Percentiles rank a stretch among this genome's conserved stretches.
These are phyloP conservation scores for Thamnidium elegans DNA, from an alignment of 192 early-diverging fungal species.

Conservation along the genomic window DNA sequence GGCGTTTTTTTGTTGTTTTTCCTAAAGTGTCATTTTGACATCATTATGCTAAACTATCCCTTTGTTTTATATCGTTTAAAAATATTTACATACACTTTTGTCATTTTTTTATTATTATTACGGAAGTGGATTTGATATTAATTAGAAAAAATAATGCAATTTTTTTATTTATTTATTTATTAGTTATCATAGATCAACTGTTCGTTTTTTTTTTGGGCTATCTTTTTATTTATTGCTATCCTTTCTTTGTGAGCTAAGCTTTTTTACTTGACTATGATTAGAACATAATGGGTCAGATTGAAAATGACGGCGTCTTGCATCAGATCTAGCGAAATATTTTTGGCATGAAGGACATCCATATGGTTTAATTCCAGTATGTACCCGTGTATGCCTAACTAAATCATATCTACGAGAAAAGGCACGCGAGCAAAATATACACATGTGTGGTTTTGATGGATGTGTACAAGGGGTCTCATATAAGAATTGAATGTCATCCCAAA, in stretches of 20 bases:
- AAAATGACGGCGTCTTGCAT: conserved; percentile 66
- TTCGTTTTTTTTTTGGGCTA: not conserved
- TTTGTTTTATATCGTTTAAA: too few species aligned
- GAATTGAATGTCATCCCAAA: conserved; percentile 6
- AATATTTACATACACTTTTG: too few species aligned
- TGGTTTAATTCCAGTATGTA: conserved; percentile 57
- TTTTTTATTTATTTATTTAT: too few species aligned
- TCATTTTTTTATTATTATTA: too few species aligned
- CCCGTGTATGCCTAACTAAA: conserved; percentile 59
- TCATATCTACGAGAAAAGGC: conserved; percentile 74
- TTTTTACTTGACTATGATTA: not conserved
- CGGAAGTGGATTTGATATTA: too few species aligned
- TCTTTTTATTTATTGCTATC: not conserved
- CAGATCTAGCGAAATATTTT: conserved; percentile 65
- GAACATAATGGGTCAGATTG: conserved; percentile 11
- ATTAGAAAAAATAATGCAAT: too few species aligned
- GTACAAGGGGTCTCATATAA: not conserved
- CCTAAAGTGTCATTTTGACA: too few species aligned
- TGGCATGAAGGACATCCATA: conserved; percentile 63
- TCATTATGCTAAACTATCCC: too few species aligned
- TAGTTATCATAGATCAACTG: too few species aligned
- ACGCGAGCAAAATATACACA: conserved; percentile 53
- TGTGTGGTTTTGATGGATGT: conserved; percentile 44
- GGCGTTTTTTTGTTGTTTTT: not conserved
- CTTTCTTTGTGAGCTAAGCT: not conserved